A percentile compares a stretch with the other conserved stretches of the same genome.
Conservation (phyloP, 352 stramenopile species). For the Globisporangium megalacanthum region DNA sequence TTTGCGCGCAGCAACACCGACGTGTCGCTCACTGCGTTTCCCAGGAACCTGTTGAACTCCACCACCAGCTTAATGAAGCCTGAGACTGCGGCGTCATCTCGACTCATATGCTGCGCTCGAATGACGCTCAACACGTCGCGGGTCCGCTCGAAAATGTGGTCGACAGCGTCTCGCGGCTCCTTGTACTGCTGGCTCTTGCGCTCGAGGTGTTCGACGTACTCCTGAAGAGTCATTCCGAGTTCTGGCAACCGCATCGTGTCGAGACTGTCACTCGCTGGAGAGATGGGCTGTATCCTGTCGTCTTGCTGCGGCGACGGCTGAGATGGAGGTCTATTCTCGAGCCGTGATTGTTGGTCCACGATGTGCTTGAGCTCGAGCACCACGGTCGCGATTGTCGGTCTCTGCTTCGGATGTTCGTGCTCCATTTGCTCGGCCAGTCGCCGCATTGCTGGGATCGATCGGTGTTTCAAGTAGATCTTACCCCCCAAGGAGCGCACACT, state of each 20-base stretch:
- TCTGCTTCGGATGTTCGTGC: not conserved
- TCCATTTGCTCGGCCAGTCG: not conserved
- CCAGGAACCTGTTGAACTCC: not conserved
- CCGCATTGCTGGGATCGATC: no score
- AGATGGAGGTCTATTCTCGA: not conserved
- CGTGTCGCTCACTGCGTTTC: not conserved
- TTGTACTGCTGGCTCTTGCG: not conserved
- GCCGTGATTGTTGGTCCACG: no score
- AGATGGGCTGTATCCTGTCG: no score
- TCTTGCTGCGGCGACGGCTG: no score
- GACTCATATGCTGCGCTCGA: not conserved
- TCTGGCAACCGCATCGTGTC: not conserved
- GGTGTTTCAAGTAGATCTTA: no score
- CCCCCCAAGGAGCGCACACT: no score
- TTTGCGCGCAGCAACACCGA: not conserved
- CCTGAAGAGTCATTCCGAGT: not conserved
- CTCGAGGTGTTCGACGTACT: not conserved
- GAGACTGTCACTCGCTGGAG: no score
- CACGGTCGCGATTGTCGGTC: not conserved
- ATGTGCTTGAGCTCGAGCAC: not conserved
- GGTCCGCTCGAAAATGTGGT: not conserved
- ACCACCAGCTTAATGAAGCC: not conserved
- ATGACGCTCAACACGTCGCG: not conserved
- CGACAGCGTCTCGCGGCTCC: not conserved
- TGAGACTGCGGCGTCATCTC: not conserved